phyloP scores from a whole-genome alignment of 306 rosid genomes.

The Castanea sativa region DNA sequence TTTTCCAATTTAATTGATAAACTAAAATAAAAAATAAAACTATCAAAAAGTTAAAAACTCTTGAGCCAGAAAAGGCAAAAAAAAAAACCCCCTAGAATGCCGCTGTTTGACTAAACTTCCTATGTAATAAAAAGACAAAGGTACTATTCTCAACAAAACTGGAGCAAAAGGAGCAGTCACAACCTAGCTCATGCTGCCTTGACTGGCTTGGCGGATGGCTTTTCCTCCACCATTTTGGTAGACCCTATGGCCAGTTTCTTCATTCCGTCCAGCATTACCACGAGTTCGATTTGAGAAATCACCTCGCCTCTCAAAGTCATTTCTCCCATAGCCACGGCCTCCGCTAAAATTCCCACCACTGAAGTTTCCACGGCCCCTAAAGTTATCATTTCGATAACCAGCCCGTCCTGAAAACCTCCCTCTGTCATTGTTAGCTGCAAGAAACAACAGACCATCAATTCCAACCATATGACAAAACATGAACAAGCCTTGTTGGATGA shows the following conservation, averaged over 20 bases:
- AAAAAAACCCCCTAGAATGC: slow-evolving; percentile 11
- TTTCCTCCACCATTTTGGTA: slow-evolving; percentile 49
- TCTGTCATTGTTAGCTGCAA: slow-evolving; percentile 67
- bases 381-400: slow-evolving; percentile 59
- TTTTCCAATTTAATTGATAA: neutral
- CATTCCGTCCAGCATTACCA: slow-evolving; percentile 36
- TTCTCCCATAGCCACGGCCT: slow-evolving; percentile 44
- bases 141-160: slow-evolving; percentile 18
- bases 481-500: neutral
- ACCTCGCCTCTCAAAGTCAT: slow-evolving; percentile 55
- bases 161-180: neutral
- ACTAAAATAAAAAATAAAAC: neutral
- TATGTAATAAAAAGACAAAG: neutral
- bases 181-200: slow-evolving; percentile 31
- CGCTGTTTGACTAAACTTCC: slow-evolving; percentile 26
- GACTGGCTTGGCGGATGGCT: slow-evolving; percentile 41
- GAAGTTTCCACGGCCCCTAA: slow-evolving; percentile 59
- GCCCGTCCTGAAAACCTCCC: slow-evolving; percentile 59
- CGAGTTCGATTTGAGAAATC: slow-evolving; percentile 52
- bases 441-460: neutral
- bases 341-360: slow-evolving; percentile 38
- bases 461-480: neutral
- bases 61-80: slow-evolving; percentile 1
- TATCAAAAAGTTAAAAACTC: slow-evolving; percentile 18
- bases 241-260: slow-evolving; percentile 37